These are phyloP conservation scores for Chrysoporthe cubensis DNA, from an alignment of 2,329 filamentous ascomycete species.

Conservation along the genomic window DNA sequence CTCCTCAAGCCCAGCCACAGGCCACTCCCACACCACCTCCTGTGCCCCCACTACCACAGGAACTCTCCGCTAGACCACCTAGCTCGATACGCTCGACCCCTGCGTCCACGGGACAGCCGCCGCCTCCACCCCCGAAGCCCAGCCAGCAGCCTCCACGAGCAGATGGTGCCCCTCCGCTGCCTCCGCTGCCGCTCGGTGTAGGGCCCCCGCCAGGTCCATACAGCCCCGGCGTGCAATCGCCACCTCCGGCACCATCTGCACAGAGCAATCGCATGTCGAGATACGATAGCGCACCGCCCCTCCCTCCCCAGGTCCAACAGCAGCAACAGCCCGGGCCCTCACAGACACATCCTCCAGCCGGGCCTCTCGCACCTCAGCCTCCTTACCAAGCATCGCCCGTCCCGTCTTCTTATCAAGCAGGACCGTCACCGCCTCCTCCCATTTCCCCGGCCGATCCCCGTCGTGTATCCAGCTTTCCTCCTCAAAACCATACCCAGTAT, in stretches of 20 bases:
- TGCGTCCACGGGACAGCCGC: slow-evolving; percentile 43
- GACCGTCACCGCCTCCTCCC: slow-evolving; percentile 26
- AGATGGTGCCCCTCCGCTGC: slow-evolving; percentile 35
- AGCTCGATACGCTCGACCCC: slow-evolving; percentile 41
- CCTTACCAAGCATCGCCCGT: slow-evolving; percentile 20
- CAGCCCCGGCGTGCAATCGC: slow-evolving; percentile 20
- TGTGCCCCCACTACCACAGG: slow-evolving; percentile 72
- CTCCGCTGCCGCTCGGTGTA: slow-evolving; percentile 41
- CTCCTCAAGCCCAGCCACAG: slow-evolving; percentile 40
- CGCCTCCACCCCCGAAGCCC: slow-evolving; percentile 60
- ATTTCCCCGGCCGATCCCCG: slow-evolving; percentile 21
- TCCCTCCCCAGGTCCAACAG: slow-evolving; percentile 35
- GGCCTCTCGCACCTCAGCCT: slow-evolving; percentile 39
- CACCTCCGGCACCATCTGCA: slow-evolving; percentile 29
- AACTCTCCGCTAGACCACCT: slow-evolving; percentile 53
- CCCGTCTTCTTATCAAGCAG: slow-evolving; percentile 29
- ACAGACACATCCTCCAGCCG: slow-evolving; percentile 28
- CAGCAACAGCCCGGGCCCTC: slow-evolving; percentile 20
- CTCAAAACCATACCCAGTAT: slow-evolving; percentile 31
- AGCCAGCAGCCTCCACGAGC: slow-evolving; percentile 41
- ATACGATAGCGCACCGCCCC: slow-evolving; percentile 40
- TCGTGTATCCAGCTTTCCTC: slow-evolving; percentile 26
- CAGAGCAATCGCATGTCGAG: slow-evolving; percentile 37
- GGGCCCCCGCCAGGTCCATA: slow-evolving; percentile 33
- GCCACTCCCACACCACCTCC: slow-evolving; percentile 58